Percentiles rank a stretch among this genome's conserved stretches.
Conservation (phyloP, 306 rosid species). For the Oxytropis ochrocephala region DNA sequence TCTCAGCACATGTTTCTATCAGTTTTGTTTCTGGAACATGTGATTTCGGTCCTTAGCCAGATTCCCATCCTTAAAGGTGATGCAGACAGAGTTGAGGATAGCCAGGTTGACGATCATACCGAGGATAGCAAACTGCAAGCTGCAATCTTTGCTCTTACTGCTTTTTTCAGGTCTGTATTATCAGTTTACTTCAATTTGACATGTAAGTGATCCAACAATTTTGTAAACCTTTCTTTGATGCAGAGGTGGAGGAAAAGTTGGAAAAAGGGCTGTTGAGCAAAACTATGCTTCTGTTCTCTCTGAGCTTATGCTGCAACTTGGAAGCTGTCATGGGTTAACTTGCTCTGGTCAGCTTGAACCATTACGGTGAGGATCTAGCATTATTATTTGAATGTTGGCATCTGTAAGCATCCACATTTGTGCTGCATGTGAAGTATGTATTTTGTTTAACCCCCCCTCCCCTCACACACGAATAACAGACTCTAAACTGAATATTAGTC, state of each 20-base stretch:
- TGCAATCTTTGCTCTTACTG: slow-evolving; percentile 81
- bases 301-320: slow-evolving; percentile 87
- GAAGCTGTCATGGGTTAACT: slow-evolving; percentile 81
- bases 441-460: neutral
- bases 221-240: slow-evolving; percentile 28
- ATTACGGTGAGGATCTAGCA: slow-evolving; percentile 49
- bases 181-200: slow-evolving; percentile 4
- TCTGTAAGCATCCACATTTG: neutral
- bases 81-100: slow-evolving; percentile 47
- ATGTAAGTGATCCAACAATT: slow-evolving; percentile 11
- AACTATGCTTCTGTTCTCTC: slow-evolving; percentile 92
- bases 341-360: slow-evolving; percentile 73
- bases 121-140: slow-evolving; percentile 75
- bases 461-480: neutral
- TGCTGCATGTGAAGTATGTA: neutral
- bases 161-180: slow-evolving; percentile 72
- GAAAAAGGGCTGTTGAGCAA: slow-evolving; percentile 87
- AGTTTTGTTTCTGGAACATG: slow-evolving; percentile 76
- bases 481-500: neutral
- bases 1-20: slow-evolving; percentile 86
- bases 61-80: slow-evolving; percentile 51
- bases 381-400: slow-evolving; percentile 11
- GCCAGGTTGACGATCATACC: slow-evolving; percentile 50
- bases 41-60: slow-evolving; percentile 66
- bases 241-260: slow-evolving; percentile 97